Evolutionary conservation across 192 early-diverging fungal species (phyloP), one percentile per base, ranked within the genome.

Genomic region (Irineochytrium annulatum): DNA sequence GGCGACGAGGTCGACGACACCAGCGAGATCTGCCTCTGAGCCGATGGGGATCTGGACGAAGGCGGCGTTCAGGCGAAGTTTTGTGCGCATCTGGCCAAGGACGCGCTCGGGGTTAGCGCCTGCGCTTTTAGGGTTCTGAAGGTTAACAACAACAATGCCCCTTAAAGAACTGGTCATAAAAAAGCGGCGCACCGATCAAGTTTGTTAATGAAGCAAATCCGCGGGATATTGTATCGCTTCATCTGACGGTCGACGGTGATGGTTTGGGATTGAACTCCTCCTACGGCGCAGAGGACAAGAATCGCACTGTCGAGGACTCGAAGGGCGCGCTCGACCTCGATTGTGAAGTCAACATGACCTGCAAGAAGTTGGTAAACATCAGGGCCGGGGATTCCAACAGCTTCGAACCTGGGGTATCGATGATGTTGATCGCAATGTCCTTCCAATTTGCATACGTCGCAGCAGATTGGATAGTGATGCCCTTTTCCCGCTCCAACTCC

Each of bases 381-480:
- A n/a, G n/a, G n/a, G n/a, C n/a, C n/a, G n/a, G n/a, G n/a, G n/a
- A n/a, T n/a, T n/a, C n/a, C n/a, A n/a, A n/a, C n/a, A n/a, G n/a
- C n/a, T n/a, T n/a, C 77, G 61, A 74, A 87, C 86, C 88, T 31
- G 96, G 94, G 3, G 94, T 99, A 58, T 99, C 96, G 35, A 97
- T 96, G 53, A 96, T 70, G 71, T 97, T 93, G 63, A 96, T 85
- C 34, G 85, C 86, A 59, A 83, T 72, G 32, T 79, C 59, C 16
- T 62, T 57, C 85, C 85, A 87, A 4, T 65, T 65, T 62, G 92
- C 88, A 3, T 93, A 91, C 45, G 95, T 96, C 3, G 92, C 90
- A 0, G 96, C 96, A 1, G 88, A 90, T 57, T 93, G 93, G 59
- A 99, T 99, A 0, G 96, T 97, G 45, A 99, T 99, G 0, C 94